Conservation (phyloP, 306 rosid species). For the Gleditsia sinensis region DNA sequence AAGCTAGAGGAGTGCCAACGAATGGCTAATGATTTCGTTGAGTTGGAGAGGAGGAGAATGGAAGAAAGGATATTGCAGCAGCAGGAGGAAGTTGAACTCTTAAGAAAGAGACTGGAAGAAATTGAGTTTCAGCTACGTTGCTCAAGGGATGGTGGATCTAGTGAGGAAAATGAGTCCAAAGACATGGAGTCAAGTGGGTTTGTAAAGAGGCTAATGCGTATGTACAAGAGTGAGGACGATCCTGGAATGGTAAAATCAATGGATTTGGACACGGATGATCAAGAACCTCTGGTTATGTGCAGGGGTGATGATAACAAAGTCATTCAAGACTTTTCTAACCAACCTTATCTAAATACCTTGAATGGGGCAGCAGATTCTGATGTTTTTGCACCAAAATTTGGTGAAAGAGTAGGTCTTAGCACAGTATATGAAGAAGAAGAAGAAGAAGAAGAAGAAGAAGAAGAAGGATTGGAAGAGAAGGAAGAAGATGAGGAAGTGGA, state of each 20-base stretch:
- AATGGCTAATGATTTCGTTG: slow-evolving; percentile 87
- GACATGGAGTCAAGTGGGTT: slow-evolving; percentile 71
- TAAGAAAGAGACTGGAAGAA: slow-evolving; percentile 80
- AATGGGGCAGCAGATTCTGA: slow-evolving; percentile 41
- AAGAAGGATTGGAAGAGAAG: slow-evolving; percentile 47
- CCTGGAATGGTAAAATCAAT: slow-evolving; percentile 90
- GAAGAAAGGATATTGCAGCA: slow-evolving; percentile 86
- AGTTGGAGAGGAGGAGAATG: slow-evolving; percentile 91
- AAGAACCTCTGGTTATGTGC: slow-evolving; percentile 58
- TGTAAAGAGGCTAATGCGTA: slow-evolving; percentile 63
- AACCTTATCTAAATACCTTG: slow-evolving; percentile 35
- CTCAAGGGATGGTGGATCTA: slow-evolving; percentile 46
- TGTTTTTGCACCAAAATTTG: slow-evolving; percentile 49
- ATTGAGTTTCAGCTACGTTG: slow-evolving; percentile 68
- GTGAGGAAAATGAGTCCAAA: slow-evolving; percentile 42
- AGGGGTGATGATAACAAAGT: slow-evolving; percentile 37
- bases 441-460: slow-evolving; percentile 52
- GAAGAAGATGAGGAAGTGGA: slow-evolving; percentile 69
- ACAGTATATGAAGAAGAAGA: slow-evolving; percentile 87
- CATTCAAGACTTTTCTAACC: slow-evolving; percentile 43
- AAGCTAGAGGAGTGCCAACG: slow-evolving; percentile 89
- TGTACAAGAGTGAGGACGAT: slow-evolving; percentile 73
- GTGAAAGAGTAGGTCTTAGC: slow-evolving; percentile 64
- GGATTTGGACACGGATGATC: slow-evolving; percentile 99
- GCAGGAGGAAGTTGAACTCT: slow-evolving; percentile 86